These are phyloP conservation scores for Paracorniculantispora psalliotae DNA, from an alignment of 2,329 filamentous ascomycete species.

Conservation along the genomic window DNA sequence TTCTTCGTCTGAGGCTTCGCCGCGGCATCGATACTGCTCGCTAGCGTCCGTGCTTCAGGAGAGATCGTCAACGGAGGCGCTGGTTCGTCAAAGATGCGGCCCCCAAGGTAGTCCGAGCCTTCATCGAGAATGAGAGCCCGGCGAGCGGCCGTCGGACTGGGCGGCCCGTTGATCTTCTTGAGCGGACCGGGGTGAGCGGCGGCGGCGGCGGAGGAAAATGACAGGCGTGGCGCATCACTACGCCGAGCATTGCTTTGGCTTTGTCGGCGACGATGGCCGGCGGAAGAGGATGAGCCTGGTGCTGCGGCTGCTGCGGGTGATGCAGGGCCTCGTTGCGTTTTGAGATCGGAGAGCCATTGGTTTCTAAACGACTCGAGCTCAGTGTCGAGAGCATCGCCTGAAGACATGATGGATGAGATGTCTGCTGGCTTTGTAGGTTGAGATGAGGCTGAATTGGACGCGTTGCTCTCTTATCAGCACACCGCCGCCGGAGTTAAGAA, in stretches of 20 bases:
- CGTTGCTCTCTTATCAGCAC: not conserved
- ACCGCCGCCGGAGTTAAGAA: not conserved
- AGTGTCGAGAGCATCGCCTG: constrained; percentile 39
- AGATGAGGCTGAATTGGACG: not conserved
- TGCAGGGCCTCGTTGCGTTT: constrained; percentile 25
- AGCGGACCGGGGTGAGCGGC: not conserved
- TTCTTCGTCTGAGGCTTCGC: constrained; percentile 31
- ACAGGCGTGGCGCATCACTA: not conserved
- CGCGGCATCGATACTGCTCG: constrained; percentile 10
- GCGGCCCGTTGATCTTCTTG: constrained; percentile 7
- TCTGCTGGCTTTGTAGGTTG: not conserved
- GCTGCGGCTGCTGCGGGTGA: not conserved
- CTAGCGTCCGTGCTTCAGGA: constrained; percentile 16
- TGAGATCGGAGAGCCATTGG: constrained; percentile 82
- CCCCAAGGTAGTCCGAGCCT: constrained; percentile 26
- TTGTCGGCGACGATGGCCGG: constrained; percentile 2
- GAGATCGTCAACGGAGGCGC: constrained; percentile 10
- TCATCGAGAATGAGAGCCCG: constrained; percentile 16
- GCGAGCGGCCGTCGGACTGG: constrained; percentile 2
- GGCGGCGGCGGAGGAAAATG: not conserved
- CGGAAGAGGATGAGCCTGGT: not conserved
- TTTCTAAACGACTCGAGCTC: constrained; percentile 82
- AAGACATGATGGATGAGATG: constrained; percentile 14
- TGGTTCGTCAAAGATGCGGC: constrained; percentile 28
- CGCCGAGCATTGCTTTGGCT: not conserved